A percentile compares a stretch with the other conserved stretches of the same genome.
These are phyloP conservation scores for Phytophthora fragariae DNA, from an alignment of 352 stramenopile species.

Conservation along the genomic window DNA sequence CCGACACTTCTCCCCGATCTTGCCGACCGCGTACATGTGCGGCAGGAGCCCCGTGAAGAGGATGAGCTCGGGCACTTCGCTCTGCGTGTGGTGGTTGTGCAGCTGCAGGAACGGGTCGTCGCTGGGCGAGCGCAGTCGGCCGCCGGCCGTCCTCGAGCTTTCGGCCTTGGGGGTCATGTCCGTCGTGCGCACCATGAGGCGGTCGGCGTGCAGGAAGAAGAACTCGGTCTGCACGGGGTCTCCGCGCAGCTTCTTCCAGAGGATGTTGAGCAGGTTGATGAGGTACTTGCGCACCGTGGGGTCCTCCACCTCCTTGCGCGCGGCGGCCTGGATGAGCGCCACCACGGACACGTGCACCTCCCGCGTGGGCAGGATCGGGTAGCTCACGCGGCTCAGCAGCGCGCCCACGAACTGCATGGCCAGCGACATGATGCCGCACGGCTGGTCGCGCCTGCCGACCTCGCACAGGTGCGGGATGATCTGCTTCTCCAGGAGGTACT, in stretches of 20 bases:
- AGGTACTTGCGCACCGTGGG: slow-evolving; percentile 86
- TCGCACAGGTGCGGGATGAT: slow-evolving; percentile 85
- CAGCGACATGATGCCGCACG: slow-evolving; percentile 87
- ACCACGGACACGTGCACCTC: slow-evolving; percentile 86
- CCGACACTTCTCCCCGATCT: slow-evolving; percentile 84
- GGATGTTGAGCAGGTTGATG: slow-evolving; percentile 79
- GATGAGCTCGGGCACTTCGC: slow-evolving; percentile 78
- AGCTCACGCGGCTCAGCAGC: slow-evolving; percentile 83
- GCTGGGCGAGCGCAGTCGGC: slow-evolving; percentile 19
- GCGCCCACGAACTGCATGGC: slow-evolving; percentile 84
- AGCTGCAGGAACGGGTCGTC: slow-evolving; percentile 45
- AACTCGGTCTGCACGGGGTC: slow-evolving; percentile 90
- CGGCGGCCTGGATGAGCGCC: slow-evolving; percentile 80
- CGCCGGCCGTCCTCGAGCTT: background rate
- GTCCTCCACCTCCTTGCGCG: slow-evolving; percentile 84
- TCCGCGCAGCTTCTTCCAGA: slow-evolving; percentile 88
- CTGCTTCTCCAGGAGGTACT: slow-evolving; percentile 88
- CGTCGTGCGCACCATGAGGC: slow-evolving; percentile 58
- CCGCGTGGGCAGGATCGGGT: slow-evolving; percentile 81
- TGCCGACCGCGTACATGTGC: slow-evolving; percentile 86
- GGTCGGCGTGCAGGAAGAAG: slow-evolving; percentile 83
- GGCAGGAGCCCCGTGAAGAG: slow-evolving; percentile 84
- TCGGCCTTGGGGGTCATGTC: slow-evolving; percentile 28
- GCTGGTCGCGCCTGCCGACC: slow-evolving; percentile 70
- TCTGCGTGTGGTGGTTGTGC: slow-evolving; percentile 50